These are phyloP conservation scores for Colletotrichum plurivorum DNA, from an alignment of 2,329 filamentous ascomycete species.

Conservation along the genomic window DNA sequence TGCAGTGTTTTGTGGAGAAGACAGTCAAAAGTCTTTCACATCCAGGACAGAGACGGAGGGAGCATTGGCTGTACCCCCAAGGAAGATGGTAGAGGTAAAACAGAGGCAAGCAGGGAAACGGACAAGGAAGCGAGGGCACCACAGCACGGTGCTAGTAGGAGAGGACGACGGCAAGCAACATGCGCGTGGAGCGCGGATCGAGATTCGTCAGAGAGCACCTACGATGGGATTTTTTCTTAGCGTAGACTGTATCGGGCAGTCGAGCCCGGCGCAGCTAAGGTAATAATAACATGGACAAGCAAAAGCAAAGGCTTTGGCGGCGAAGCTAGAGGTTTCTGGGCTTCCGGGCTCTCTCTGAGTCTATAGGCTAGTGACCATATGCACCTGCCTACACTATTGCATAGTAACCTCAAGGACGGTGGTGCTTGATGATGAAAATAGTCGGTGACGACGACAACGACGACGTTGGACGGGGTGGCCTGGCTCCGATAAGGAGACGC, in stretches of 20 bases:
- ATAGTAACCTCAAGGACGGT: neutral
- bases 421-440: conserved; percentile 20
- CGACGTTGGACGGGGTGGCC: conserved; percentile 23
- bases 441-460: conserved; percentile 22
- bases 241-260: conserved; percentile 37
- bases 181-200: conserved; percentile 39
- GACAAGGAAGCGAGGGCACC: conserved; percentile 10
- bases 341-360: too few species aligned
- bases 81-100: neutral
- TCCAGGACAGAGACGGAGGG: conserved; percentile 1
- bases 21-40: conserved; percentile 19
- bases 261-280: conserved; percentile 13
- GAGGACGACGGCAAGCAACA: conserved; percentile 35
- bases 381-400: too few species aligned
- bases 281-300: neutral
- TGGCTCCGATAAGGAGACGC: conserved; percentile 24
- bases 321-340: neutral
- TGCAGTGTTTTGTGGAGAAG: conserved; percentile 39
- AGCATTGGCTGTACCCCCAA: neutral
- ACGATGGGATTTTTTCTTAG: conserved; percentile 36
- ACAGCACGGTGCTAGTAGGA: conserved; percentile 12
- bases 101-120: neutral
- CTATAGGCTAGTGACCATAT: too few species aligned
- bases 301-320: neutral
- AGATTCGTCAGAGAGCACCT: conserved; percentile 25